Evolutionary conservation across 345 rosid species (phyloP).

Genomic region (Eutrema heterophyllum): DNA sequence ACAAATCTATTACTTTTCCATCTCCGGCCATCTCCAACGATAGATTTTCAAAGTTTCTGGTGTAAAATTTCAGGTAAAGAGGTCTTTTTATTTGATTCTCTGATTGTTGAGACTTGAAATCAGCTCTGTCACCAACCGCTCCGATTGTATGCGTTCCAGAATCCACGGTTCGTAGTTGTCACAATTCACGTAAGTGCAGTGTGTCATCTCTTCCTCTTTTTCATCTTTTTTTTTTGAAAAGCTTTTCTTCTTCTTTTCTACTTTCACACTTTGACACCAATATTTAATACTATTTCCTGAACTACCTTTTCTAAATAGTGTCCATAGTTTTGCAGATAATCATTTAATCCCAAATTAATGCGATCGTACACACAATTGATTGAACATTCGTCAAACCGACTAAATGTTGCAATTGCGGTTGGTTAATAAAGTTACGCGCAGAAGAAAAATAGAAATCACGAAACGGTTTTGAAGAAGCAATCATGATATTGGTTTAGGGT

Average conservation of each 20-base stretch:
- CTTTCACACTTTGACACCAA: neutral
- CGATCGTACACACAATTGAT: too few relatives aligned
- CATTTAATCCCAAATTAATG: too few relatives aligned
- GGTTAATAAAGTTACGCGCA: neutral
- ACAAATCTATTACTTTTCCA: slow-evolving; percentile 45
- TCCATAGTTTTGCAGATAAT: too few relatives aligned
- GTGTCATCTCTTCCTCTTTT: neutral
- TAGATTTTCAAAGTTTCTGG: neutral
- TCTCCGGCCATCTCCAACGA: slow-evolving; percentile 35
- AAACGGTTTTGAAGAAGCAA: neutral
- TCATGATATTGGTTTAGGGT: neutral
- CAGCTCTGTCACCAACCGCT: neutral
- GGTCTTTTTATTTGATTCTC: neutral
- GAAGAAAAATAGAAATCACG: too few relatives aligned
- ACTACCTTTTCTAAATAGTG: too few relatives aligned
- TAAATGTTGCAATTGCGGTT: too few relatives aligned
- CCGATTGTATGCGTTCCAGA: neutral
- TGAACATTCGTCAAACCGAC: neutral
- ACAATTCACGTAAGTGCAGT: neutral
- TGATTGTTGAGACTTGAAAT: neutral
- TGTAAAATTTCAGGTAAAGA: neutral
- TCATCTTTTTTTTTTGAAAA: too few relatives aligned
- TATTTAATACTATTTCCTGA: neutral
- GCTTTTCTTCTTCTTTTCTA: too few relatives aligned
- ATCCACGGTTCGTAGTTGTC: neutral